Conservation (phyloP, 768 basidiomycete genomes). For the Trametopsis cervina region DNA sequence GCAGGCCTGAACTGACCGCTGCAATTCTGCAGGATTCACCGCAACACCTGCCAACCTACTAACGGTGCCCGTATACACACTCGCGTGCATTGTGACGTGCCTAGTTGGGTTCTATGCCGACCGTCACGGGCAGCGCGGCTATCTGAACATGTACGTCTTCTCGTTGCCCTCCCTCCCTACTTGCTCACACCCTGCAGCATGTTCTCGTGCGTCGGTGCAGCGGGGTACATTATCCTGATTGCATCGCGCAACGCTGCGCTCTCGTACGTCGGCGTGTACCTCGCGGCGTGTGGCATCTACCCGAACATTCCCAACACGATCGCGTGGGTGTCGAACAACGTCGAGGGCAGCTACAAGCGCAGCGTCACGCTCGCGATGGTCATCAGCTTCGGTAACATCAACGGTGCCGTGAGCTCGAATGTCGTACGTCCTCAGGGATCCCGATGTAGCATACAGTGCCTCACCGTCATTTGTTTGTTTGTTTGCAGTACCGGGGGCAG, state of each 20-base stretch:
- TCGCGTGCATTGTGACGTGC: constrained; percentile 63
- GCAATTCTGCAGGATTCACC: constrained; percentile 31
- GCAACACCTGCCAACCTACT: constrained; percentile 71
- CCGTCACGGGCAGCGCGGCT: constrained; percentile 49
- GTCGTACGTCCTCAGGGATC: constrained; percentile 35
- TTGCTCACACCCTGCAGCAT: constrained; percentile 11
- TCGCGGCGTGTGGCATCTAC: constrained; percentile 73
- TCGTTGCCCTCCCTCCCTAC: background rate
- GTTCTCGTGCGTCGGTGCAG: constrained; percentile 28
- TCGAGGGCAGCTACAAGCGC: constrained; percentile 73
- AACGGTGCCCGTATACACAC: constrained; percentile 70
- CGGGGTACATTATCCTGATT: constrained; percentile 68
- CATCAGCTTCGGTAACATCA: constrained; percentile 63
- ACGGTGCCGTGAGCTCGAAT: constrained; percentile 73
- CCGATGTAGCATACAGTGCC: too few relatives aligned
- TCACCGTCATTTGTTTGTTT: background rate
- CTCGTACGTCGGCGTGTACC: constrained; percentile 66
- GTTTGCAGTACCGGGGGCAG: constrained; percentile 48
- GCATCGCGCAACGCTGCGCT: constrained; percentile 52
- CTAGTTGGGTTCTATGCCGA: constrained; percentile 59
- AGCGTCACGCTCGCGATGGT: constrained; percentile 66
- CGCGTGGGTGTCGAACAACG: constrained; percentile 60
- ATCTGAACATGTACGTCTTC: constrained; percentile 53
- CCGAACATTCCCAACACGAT: constrained; percentile 55
- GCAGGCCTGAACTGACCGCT: too few relatives aligned